phyloP scores from a whole-genome alignment of 441 rosid genomes.

The Macaranga tanarius region DNA sequence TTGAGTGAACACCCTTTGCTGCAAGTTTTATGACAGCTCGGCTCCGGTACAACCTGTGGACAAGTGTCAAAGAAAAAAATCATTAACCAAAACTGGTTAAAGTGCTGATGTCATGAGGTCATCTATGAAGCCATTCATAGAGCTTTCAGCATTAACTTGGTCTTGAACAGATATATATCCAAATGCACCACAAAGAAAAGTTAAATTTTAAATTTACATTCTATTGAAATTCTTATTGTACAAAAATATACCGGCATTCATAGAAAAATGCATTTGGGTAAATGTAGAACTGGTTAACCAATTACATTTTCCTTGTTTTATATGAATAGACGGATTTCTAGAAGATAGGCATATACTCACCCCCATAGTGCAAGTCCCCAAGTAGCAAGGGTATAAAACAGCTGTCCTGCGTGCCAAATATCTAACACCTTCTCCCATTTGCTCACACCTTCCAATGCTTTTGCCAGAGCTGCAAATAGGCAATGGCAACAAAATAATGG shows the following conservation, averaged over 20 bases:
- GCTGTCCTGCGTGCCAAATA: constrained; percentile 86
- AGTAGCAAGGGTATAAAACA: constrained; percentile 74
- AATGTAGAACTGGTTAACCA: neutral
- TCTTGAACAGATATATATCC: neutral
- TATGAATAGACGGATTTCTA: neutral
- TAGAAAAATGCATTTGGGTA: neutral
- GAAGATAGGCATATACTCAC: constrained; percentile 30
- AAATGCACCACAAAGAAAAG: neutral
- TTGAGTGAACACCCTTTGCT: constrained; percentile 60
- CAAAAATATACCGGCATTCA: neutral
- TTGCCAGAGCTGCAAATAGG: constrained; percentile 49
- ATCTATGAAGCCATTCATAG: neutral
- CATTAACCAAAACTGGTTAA: neutral
- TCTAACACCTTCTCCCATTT: constrained; percentile 64
- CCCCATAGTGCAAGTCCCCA: constrained; percentile 84
- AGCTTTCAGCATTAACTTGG: neutral
- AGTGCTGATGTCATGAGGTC: too few relatives aligned
- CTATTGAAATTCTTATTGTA: neutral
- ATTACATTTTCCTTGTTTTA: neutral
- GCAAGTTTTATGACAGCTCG: constrained; percentile 66
- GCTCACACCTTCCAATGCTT: constrained; percentile 64
- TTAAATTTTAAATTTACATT: neutral
- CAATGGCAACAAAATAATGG: constrained; percentile 12
- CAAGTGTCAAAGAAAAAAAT: neutral
- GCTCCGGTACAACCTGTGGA: constrained; percentile 59